Base-by-base conservation (phyloP, 345 rosid species). In the Microcos paniculata region DNA sequence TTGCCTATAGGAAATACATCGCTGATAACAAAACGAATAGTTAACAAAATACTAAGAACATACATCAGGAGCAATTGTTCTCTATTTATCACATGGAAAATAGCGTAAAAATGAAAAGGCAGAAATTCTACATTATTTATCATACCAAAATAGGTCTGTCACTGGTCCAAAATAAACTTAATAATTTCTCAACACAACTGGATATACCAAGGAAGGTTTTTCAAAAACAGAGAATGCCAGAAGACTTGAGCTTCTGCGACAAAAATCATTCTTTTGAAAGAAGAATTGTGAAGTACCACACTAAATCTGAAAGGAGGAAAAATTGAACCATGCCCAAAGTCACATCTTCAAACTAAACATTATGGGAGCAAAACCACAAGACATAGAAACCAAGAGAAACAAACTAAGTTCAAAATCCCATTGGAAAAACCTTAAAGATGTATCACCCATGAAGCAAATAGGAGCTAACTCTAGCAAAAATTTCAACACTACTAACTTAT, bases 221-320 rank as follows among this genome's bases (percentile, higher is more conserved):
- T 97, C 98, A 2, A 92, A 88, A 70, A 92, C 97, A 78, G 85
- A 90, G 82, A 90, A 90, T 66, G 99, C 93, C 2, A 96, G 93
- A 82, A 91, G 87, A 3, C 76, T 88, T 33, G 99, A 88, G 49
- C 97, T 91, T 81, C 97, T 95, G 87, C 83, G 67, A 76, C 63
- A 43, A 62, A 67, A 79, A 70, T 7, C n/a, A 65, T 43, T 52
- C 55, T 7, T 62, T 38, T 5, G 55, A 14, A 52, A 18, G 23
- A 45, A 48, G 46, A 45, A 3, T 18, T 33, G 21, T 15, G 49
- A 72, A 52, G 58, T 51, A 51, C 16, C 73, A 11, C 49, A 43
- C 13, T 24, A 68, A 38, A 45, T 45, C 35, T 64, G 21, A 28
- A 40, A 10, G 33, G 4, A 12, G 40, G n/a, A 13, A 43, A 66